Evolutionary conservation across 768 basidiomycete species (phyloP).

Genomic region (Collybia sp.): DNA sequence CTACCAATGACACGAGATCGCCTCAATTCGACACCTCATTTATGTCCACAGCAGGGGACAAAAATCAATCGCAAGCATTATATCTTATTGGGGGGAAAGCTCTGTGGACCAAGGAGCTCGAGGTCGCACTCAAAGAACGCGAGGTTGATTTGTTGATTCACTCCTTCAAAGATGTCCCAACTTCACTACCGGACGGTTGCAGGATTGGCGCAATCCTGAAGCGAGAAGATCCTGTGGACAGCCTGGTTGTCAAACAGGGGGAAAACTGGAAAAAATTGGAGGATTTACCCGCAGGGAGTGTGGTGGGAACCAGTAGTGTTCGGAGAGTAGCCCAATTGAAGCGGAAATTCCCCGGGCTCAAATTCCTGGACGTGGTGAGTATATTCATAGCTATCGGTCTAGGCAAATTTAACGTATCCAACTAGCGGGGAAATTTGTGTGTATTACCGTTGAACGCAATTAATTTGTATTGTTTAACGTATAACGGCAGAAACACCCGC

Average conservation of each 20-base stretch:
- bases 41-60: constrained; percentile 75
- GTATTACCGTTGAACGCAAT: constrained; percentile 21
- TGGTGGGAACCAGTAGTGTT: constrained; percentile 95
- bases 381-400: background rate
- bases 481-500: constrained; percentile 70
- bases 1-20: constrained; percentile 18
- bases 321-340: constrained; percentile 88
- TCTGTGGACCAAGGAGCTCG: constrained; percentile 96
- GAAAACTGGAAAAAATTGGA: constrained; percentile 62
- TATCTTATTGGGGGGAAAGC: constrained; percentile 90
- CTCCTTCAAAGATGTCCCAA: constrained; percentile 91
- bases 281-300: constrained; percentile 82
- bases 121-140: constrained; percentile 69
- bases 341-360: constrained; percentile 67
- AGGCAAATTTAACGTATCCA: background rate
- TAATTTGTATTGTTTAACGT: constrained; percentile 6
- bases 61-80: constrained; percentile 82
- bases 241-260: constrained; percentile 80
- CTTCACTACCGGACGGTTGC: constrained; percentile 78
- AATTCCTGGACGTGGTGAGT: constrained; percentile 88
- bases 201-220: constrained; percentile 80
- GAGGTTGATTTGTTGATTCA: constrained; percentile 92
- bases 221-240: constrained; percentile 87
- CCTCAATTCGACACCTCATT: constrained; percentile 41
- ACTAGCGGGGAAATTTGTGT: constrained; percentile 82